These are phyloP conservation scores for Stenogyne calaminthoides DNA, from an alignment of 305 asterid genomes.

Conservation along the genomic window DNA sequence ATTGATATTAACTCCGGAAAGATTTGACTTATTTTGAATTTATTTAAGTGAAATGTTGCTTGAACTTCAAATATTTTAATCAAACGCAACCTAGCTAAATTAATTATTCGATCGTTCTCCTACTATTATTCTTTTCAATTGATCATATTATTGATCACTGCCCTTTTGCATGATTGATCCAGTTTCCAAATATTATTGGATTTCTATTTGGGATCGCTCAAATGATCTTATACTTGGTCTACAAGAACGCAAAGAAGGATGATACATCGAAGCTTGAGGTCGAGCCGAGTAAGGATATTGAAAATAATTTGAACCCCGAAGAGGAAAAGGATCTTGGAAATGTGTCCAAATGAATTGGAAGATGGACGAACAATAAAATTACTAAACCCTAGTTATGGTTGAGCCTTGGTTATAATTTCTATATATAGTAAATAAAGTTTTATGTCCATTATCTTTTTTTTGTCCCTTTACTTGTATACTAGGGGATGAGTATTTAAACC, in stretches of 20 bases:
- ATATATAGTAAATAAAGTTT: neutral
- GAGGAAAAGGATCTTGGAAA: constrained; percentile 20
- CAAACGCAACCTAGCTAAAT: neutral
- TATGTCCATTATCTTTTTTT: neutral
- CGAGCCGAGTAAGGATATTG: constrained; percentile 31
- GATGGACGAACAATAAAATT: neutral
- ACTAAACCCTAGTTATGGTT: neutral
- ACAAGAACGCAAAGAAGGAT: constrained; percentile 44
- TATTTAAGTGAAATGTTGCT: too few species aligned
- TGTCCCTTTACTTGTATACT: neutral
- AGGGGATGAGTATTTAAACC: neutral
- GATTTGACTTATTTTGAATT: too few species aligned
- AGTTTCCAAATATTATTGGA: constrained; percentile 67
- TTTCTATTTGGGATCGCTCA: constrained; percentile 62
- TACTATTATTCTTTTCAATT: neutral
- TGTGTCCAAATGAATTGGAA: constrained; percentile 21
- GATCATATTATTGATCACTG: neutral
- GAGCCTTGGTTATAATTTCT: neutral
- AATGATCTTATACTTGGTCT: constrained; percentile 56
- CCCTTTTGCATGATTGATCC: constrained; percentile 13
- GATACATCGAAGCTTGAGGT: constrained; percentile 17
- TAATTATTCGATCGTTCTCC: neutral
- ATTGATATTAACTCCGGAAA: too few species aligned
- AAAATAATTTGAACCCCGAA: constrained; percentile 16
- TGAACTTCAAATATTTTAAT: neutral